phyloP scores from a whole-genome alignment of 331 rosid genomes.

The Malus hybrid region DNA sequence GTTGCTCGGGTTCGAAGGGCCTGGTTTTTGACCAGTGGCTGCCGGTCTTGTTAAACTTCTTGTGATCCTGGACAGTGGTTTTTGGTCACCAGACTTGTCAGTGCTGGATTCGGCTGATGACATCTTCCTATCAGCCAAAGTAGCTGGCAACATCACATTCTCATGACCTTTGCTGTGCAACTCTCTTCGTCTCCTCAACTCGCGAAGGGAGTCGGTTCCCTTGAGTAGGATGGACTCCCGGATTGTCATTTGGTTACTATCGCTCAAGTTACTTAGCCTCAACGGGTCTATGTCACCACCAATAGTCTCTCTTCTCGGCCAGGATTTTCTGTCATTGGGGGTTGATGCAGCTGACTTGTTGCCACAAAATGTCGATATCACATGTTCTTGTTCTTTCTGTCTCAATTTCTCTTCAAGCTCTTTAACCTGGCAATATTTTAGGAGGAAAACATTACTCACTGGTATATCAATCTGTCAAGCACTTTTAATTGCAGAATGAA shows the following conservation, averaged over 20 bases:
- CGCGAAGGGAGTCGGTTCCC: slow-evolving; percentile 41
- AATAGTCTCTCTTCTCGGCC: slow-evolving; percentile 24
- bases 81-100: slow-evolving; percentile 52
- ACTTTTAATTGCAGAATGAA: not conserved
- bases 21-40: slow-evolving; percentile 30
- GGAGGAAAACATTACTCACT: not conserved
- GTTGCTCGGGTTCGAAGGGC: slow-evolving; percentile 27
- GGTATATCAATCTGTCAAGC: not conserved
- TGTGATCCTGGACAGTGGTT: slow-evolving; percentile 18
- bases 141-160: slow-evolving; percentile 18
- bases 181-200: slow-evolving; percentile 42
- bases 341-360: slow-evolving; percentile 35
- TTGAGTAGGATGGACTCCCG: slow-evolving; percentile 36
- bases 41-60: slow-evolving; percentile 32
- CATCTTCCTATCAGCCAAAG: slow-evolving; percentile 18
- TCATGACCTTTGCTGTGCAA: slow-evolving; percentile 47
- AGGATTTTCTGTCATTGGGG: slow-evolving; percentile 25
- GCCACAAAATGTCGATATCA: slow-evolving; percentile 9
- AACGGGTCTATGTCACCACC: slow-evolving; percentile 33
- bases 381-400: slow-evolving; percentile 36
- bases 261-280: slow-evolving; percentile 36
- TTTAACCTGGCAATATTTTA: slow-evolving; percentile 36
- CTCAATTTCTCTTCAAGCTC: slow-evolving; percentile 56
- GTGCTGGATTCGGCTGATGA: slow-evolving; percentile 10
- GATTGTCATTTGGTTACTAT: slow-evolving; percentile 23